Evolutionary conservation across 768 basidiomycete species (phyloP).

Genomic region (Chalciporus pseudorubinellus): DNA sequence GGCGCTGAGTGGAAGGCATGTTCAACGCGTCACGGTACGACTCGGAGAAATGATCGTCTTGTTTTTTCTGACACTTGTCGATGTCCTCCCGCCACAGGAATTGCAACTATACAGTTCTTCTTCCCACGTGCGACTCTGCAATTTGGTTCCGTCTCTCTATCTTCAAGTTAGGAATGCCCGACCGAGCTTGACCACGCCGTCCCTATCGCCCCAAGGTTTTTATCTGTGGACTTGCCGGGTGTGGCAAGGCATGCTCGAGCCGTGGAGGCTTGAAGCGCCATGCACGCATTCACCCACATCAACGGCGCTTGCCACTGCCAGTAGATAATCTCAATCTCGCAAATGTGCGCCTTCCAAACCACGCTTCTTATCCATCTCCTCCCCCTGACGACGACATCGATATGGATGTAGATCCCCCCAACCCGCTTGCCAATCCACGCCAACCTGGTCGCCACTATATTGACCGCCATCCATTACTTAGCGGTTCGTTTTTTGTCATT

Average conservation of each 20-base stretch:
- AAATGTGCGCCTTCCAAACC: no score
- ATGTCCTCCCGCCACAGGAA: neutral
- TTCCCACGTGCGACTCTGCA: neutral
- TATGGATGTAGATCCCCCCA: no score
- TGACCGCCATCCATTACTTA: no score
- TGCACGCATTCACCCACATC: neutral
- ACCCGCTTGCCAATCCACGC: no score
- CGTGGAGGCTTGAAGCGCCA: neutral
- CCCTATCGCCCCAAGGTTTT: neutral
- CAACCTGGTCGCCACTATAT: no score
- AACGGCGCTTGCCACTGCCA: neutral
- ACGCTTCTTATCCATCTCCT: no score
- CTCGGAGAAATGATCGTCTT: no score
- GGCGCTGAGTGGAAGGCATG: neutral
- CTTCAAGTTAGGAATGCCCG: neutral
- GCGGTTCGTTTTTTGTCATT: no score
- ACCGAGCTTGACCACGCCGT: neutral
- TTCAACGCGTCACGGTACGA: neutral
- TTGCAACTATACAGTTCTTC: neutral
- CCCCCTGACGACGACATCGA: no score
- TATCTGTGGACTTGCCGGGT: neutral
- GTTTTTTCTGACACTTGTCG: neutral
- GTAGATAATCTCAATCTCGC: no score
- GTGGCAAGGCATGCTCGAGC: neutral
- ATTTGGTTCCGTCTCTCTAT: neutral